Conservation (phyloP, 331 rosid species). For the Malus hybrid region DNA sequence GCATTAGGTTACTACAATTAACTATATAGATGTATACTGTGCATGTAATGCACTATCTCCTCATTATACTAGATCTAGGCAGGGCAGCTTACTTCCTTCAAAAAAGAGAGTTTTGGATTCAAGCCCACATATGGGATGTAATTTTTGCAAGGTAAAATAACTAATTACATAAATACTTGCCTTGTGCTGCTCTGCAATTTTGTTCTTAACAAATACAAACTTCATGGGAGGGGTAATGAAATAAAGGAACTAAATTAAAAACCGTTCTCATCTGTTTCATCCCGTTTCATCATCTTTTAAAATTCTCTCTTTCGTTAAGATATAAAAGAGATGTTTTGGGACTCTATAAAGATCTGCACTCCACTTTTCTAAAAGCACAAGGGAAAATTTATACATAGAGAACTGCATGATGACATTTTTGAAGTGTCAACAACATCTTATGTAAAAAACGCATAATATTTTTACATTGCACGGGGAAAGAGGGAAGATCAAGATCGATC, state of each 20-base stretch:
- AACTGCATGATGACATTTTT: not conserved
- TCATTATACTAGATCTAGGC: not conserved
- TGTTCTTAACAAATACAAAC: not conserved
- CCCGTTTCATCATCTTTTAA: not conserved
- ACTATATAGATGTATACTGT: not conserved
- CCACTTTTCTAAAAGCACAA: not conserved
- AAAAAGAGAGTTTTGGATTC: not conserved
- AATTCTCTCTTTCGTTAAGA: not conserved
- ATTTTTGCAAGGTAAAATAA: not conserved
- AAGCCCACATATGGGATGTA: not conserved
- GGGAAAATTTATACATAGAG: not conserved
- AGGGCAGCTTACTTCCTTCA: not conserved
- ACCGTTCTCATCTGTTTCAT: not conserved
- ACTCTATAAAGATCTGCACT: not conserved
- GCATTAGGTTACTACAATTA: not conserved
- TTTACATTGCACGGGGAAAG: not conserved
- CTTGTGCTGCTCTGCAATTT: not conserved
- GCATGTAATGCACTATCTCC: not conserved
- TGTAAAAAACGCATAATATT: not conserved
- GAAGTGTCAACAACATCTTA: not conserved
- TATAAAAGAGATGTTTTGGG: not conserved
- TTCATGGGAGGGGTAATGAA: not conserved
- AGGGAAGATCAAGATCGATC: not conserved
- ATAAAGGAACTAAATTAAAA: too few relatives aligned
- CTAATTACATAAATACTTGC: not conserved